phyloP scores from a whole-genome alignment of 1,139 yeast species.

The Kazachstania sp. region DNA sequence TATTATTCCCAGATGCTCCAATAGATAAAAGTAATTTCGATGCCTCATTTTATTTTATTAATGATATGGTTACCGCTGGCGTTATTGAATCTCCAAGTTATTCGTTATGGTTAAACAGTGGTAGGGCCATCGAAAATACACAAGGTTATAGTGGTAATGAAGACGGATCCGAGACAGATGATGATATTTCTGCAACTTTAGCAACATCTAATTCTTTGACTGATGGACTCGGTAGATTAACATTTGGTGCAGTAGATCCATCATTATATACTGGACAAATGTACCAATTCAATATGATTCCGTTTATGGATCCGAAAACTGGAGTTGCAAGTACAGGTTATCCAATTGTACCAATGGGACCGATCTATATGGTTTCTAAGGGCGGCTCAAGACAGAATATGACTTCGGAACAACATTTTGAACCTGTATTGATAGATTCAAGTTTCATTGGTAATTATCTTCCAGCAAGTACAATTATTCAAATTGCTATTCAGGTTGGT shows the following conservation, averaged over 20 bases:
- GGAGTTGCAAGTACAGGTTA: slow-evolving; percentile 31
- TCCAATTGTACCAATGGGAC: slow-evolving; percentile 54
- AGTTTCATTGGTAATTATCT: slow-evolving; percentile 44
- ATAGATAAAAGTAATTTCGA: slow-evolving; percentile 21
- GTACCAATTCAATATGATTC: slow-evolving; percentile 42
- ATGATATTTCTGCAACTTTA: not conserved
- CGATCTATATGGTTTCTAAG: slow-evolving; percentile 40
- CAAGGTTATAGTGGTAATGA: too few species aligned
- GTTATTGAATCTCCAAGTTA: slow-evolving; percentile 43
- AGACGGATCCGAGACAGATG: too few species aligned
- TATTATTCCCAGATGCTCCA: slow-evolving; percentile 10
- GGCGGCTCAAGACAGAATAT: slow-evolving; percentile 38
- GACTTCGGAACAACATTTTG: slow-evolving; percentile 29
- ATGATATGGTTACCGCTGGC: slow-evolving; percentile 30
- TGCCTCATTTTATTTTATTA: slow-evolving; percentile 38
- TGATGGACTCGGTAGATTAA: slow-evolving; percentile 33
- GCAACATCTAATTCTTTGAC: not conserved
- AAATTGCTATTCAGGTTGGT: slow-evolving; percentile 64
- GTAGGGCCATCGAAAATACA: not conserved
- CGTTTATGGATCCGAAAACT: slow-evolving; percentile 33
- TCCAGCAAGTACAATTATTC: slow-evolving; percentile 53
- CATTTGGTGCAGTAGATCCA: slow-evolving; percentile 53
- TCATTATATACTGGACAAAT: slow-evolving; percentile 40
- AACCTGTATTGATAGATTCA: slow-evolving; percentile 58
- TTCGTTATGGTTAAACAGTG: slow-evolving; percentile 43